Base-by-base conservation (phyloP, 116 monocot genomes). In the Posidonia oceanica region DNA sequence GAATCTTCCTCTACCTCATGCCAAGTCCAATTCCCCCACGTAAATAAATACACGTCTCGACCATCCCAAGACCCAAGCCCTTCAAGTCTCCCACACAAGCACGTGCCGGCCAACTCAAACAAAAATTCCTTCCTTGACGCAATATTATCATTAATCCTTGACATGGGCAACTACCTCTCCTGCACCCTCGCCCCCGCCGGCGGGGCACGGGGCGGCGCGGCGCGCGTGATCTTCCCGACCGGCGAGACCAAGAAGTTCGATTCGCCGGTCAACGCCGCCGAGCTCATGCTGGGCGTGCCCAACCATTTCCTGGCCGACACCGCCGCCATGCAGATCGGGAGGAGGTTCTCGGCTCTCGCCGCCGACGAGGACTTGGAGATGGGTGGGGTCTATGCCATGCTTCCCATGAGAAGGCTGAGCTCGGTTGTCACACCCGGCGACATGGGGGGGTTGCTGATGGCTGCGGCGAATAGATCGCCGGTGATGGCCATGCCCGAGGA, bases 331-430 rank as follows among this genome's bases (percentile, higher is more conserved):
- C 56, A 74, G 8, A 51, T 79, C 20, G 82, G 82, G 11, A 39
- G 63, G 29, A 23, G 82, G 58, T 54, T 85, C 68, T 63, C 70
- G 42, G 56, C 76, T 14, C 68, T 84, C 14, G 17, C 71, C 2
- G 85, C 85, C 11, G 81, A 85, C 36, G 85, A 82, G 70, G 79
- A 82, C n/a, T 55, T 85, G 15, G 82, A 82, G 76, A 36, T 76
- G 67, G 79, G 76, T 2, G 36, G 48, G 15, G 64, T 82, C 54
- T 85, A 82, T 56, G 82, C 74, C 41, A 64, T 82, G 76, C 4
- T 85, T 4, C 79, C 81, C 3, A 82, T 85, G 82, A 73, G 69
- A 51, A 67, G 82, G 54, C 42, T 76, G 2, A 76, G 76, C 58
- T 69, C 82, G 29, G 56, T 74, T 7, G 36, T 67, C 40, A 61